These are phyloP conservation scores for Neonectria hederae DNA, from an alignment of 2,329 filamentous ascomycete species.

Conservation along the genomic window DNA sequence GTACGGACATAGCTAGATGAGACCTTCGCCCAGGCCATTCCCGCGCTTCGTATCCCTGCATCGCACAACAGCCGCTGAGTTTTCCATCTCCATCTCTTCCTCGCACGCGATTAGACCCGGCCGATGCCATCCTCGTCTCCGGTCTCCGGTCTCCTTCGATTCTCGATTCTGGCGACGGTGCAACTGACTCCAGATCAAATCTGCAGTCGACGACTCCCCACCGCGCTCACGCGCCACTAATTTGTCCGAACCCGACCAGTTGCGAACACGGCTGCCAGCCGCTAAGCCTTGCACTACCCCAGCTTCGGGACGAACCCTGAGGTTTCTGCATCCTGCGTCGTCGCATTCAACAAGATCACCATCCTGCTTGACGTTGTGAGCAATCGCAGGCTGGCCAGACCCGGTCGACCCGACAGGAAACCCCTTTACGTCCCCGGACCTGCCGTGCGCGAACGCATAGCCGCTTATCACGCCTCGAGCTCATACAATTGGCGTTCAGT, in stretches of 20 bases:
- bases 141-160: background rate
- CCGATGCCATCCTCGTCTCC: slow-evolving; percentile 14
- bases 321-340: slow-evolving; percentile 30
- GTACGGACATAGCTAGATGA: background rate
- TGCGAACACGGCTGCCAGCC: slow-evolving; percentile 24
- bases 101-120: slow-evolving; percentile 13
- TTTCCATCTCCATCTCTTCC: slow-evolving; percentile 2
- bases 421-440: background rate
- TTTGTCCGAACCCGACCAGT: slow-evolving; percentile 22
- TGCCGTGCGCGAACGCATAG: background rate
- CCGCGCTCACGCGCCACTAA: slow-evolving; percentile 28
- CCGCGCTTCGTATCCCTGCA: slow-evolving; percentile 16
- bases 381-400: background rate
- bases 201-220: slow-evolving; percentile 28
- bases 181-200: slow-evolving; percentile 31
- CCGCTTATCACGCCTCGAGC: background rate
- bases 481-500: background rate
- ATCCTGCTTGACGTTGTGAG: slow-evolving; percentile 18
- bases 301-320: slow-evolving; percentile 20
- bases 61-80: slow-evolving; percentile 16
- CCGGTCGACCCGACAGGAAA: slow-evolving; percentile 6
- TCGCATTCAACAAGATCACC: slow-evolving; percentile 24
- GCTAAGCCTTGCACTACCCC: slow-evolving; percentile 29
- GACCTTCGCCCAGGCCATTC: slow-evolving; percentile 5
- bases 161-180: slow-evolving; percentile 26